Evolutionary conservation across 208 protist genomes (phyloP).

Genomic region (Trypanosoma avium): DNA sequence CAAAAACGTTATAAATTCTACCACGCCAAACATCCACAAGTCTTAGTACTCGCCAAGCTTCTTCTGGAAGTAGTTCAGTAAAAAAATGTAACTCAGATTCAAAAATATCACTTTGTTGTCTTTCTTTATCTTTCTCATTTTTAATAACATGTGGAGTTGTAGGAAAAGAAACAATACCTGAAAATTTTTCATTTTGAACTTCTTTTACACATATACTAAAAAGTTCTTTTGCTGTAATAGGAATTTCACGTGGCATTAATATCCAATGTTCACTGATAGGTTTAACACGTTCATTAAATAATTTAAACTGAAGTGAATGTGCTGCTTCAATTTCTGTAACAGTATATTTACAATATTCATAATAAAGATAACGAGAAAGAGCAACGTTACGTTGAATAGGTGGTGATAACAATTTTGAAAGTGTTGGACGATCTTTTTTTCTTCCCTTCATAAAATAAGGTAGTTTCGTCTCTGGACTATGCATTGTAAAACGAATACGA

Average conservation of each 20-base stretch:
- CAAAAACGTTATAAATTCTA: conserved; percentile 84
- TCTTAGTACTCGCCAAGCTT: conserved; percentile 66
- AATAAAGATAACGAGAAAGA: conserved; percentile 76
- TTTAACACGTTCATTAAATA: conserved; percentile 72
- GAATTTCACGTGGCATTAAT: conserved; percentile 61
- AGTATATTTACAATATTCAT: conserved; percentile 88
- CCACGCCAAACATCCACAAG: conserved; percentile 86
- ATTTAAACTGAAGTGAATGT: conserved; percentile 88
- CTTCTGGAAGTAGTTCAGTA: conserved; percentile 36
- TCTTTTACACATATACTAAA: conserved; percentile 67
- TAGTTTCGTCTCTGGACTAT: conserved; percentile 82
- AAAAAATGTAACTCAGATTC: conserved; percentile 35
- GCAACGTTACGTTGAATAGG: conserved; percentile 36
- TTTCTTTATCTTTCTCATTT: conserved; percentile 20
- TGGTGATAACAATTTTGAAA: conserved; percentile 72
- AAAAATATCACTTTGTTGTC: background rate
- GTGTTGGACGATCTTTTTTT: conserved; percentile 61
- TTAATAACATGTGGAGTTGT: conserved; percentile 16
- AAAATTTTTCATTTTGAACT: conserved; percentile 44
- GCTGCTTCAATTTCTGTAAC: conserved; percentile 79
- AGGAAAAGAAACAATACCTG: conserved; percentile 9
- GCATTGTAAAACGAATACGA: conserved; percentile 81
- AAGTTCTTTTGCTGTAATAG: conserved; percentile 60
- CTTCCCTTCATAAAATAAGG: conserved; percentile 90
- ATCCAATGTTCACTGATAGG: conserved; percentile 79